Percentiles rank a stretch among this genome's conserved stretches.
Conservation (phyloP, 495 filamentous ascomycete genomes). For the Delitschia confertaspora region DNA sequence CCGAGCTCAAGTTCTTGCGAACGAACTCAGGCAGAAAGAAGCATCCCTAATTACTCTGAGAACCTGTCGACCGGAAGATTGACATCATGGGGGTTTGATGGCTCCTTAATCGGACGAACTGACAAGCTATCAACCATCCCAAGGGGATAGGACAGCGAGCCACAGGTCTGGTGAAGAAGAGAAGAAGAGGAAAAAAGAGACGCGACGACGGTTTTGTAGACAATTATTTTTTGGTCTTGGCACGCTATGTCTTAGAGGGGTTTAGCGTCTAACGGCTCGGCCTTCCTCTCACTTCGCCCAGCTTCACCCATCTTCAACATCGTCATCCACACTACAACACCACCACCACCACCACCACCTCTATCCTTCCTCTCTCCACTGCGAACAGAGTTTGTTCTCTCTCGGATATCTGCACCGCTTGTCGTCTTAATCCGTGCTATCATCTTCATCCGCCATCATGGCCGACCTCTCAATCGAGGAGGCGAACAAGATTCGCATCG, state of each 20-base stretch:
- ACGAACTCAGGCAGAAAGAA: slow-evolving; percentile 54
- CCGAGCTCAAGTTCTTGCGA: slow-evolving; percentile 61
- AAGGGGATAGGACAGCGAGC: slow-evolving; percentile 58
- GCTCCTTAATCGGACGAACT: slow-evolving; percentile 82
- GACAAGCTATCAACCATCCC: slow-evolving; percentile 67
- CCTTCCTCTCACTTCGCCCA: background rate
- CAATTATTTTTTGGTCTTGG: slow-evolving; percentile 25
- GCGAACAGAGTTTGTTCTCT: background rate
- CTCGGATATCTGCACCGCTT: background rate
- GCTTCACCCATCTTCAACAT: background rate
- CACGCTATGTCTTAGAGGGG: slow-evolving; percentile 5
- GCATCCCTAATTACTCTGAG: slow-evolving; percentile 58
- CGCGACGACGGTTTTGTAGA: too few species aligned
- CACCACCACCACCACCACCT: background rate
- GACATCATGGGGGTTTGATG: slow-evolving; percentile 62
- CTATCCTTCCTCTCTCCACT: background rate
- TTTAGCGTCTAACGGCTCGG: background rate
- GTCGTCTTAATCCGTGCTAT: background rate
- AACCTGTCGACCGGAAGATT: slow-evolving; percentile 90
- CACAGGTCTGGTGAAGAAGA: slow-evolving; percentile 66
- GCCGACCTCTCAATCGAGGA: slow-evolving; percentile 82
- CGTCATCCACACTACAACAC: background rate
- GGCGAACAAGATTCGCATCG: slow-evolving; percentile 84
- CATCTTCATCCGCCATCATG: slow-evolving; percentile 43
- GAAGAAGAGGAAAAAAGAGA: slow-evolving; percentile 36